These are phyloP conservation scores for Hypoxylon perforatum DNA, from an alignment of 495 filamentous ascomycete species.

Conservation along the genomic window DNA sequence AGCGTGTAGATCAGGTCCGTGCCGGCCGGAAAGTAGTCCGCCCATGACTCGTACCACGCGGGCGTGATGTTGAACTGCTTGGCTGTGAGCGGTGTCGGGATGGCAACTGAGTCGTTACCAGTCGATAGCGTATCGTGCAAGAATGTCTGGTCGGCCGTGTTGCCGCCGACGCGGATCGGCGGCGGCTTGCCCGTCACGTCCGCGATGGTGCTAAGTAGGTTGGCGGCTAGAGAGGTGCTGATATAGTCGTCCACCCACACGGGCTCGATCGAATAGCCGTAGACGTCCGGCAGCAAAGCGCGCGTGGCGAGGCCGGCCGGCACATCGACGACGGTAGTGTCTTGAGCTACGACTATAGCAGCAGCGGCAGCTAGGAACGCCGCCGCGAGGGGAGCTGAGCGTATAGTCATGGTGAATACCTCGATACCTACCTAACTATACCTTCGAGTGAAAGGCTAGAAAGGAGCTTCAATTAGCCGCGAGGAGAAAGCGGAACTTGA, in stretches of 20 bases:
- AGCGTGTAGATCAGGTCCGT: slow-evolving; percentile 46
- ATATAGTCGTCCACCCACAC: slow-evolving; percentile 45
- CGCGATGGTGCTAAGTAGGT: slow-evolving; percentile 36
- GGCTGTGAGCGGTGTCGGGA: slow-evolving; percentile 24
- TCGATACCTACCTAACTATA: neutral
- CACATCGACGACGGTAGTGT: slow-evolving; percentile 26
- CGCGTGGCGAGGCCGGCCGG: slow-evolving; percentile 29
- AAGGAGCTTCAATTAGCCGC: neutral
- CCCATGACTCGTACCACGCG: slow-evolving; percentile 42
- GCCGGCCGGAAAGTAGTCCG: slow-evolving; percentile 42
- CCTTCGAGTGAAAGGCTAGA: neutral
- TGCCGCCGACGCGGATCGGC: slow-evolving; percentile 45
- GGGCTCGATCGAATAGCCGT: slow-evolving; percentile 47
- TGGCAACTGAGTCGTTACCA: slow-evolving; percentile 36
- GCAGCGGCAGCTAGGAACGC: slow-evolving; percentile 23
- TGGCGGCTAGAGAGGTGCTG: slow-evolving; percentile 40
- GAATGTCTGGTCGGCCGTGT: slow-evolving; percentile 47
- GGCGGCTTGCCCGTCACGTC: slow-evolving; percentile 40
- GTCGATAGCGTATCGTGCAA: slow-evolving; percentile 32
- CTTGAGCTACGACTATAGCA: slow-evolving; percentile 24
- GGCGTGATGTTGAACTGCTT: slow-evolving; percentile 44
- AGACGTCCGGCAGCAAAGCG: slow-evolving; percentile 35
- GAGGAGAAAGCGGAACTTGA: neutral
- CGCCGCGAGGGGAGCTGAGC: slow-evolving; percentile 22
- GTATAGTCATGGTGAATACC: slow-evolving; percentile 19